Evolutionary conservation across 208 protist genomes (phyloP), one percentile per base, ranked within the genome.

Genomic region (Acanthamoeba sp.): DNA sequence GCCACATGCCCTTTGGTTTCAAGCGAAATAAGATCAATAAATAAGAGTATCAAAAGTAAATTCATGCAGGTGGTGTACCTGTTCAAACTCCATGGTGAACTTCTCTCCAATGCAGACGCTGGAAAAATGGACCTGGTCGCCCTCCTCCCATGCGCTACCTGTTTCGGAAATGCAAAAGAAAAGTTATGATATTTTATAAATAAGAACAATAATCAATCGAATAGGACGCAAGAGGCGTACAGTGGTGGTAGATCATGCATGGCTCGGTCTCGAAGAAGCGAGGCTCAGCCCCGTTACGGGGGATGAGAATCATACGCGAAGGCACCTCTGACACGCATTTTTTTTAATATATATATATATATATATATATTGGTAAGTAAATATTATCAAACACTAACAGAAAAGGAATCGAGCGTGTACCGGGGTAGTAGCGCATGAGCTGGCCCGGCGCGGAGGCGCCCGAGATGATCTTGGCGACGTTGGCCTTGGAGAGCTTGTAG

Each of bases 241-340:
- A 48, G 48, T 92, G 94, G 76, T 95, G 94, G 48, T 95, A 95
- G 36, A 95, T 95, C 40, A 95, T 94, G 80, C 91, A 95, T 12
- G 94, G 94, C 14, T 95, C 94, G 18, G 69, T 95, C 9, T 95
- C 94, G 12, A 95, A 64, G 45, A 66, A 94, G 9, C 0, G 52
- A 32, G 45, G 29, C 27, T 59, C 7, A 16, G 9, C 38, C 7
- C 36, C 22, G 9, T 85, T n/a, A 9, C 94, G 57, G 29, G 76
- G 88, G n/a, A 95, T 85, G 14, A 95, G n/a, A 24, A 95, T 93
- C 94, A 95, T 95, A 10, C 80, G 34, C 10, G 94, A 95, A 4
- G 94, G 94, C 38, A 71, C 10, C 5, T 91, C 78, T 42, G 50
- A 34, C n/a, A 55, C n/a, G n/a, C n/a, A n/a, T n/a, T n/a, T n/a